Evolutionary conservation across 2,329 filamentous ascomycete genomes (phyloP), one percentile per base, ranked within the genome.

Genomic region (Torrubiellomyces zombiae): DNA sequence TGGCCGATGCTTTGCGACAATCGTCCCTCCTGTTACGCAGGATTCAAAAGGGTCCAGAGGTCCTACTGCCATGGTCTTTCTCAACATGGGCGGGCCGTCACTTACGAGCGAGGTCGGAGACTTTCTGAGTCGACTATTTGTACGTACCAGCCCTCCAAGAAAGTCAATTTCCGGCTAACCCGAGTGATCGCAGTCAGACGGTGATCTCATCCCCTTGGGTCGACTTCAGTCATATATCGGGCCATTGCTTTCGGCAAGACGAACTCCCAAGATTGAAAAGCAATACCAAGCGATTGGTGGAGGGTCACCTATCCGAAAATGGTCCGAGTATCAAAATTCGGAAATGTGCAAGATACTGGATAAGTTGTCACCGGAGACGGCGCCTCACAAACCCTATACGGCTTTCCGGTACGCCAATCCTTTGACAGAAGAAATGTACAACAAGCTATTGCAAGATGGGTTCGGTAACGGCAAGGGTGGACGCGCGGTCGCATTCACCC

Each of bases 281-380:
- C 91, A 98, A 50, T 98, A 98, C 47, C 69, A 79, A 11, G 83
- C 75, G 28, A 98, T 98, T 44, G 89, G 89, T 30, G 89, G 89
- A 33, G 89, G 89, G n/a, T 95, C 85, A 12, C 89, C 89, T 2
- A 98, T 98, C 48, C 75, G 86, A 38, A 91, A 91, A 51, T 98
- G 91, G 91, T 92, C 85, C 14, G 89, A 98, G 53, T 75, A 89
- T 45, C 89, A 98, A 51, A 83, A 73, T 31, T 63, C 65, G 30
- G 85, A 95, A 54, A 94, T 95, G 82, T 98, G 89, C 67, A 94
- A 93, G 61, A 68, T 95, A 25, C 64, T 98, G 25, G 89, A 98
- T 61, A 67, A 75, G 39, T 77, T 82, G 32, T 91, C 78, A 2
- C 89, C 89, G 5, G 78, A 92, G 45, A 93, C 85, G 2, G 89